Evolutionary conservation across 2,329 filamentous ascomycete genomes (phyloP).

Genomic region (Aspergillus awamori): DNA sequence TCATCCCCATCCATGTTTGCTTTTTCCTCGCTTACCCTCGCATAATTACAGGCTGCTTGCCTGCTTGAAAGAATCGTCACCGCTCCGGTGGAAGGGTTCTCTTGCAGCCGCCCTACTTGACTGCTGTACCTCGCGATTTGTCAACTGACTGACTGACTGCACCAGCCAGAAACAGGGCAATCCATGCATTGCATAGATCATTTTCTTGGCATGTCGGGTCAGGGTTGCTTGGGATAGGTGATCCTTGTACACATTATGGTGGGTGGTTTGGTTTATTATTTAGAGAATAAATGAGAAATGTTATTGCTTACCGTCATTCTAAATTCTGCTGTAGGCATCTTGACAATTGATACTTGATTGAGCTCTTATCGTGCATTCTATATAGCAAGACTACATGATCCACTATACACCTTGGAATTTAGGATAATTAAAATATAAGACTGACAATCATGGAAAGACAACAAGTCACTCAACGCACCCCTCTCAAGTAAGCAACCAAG

Average conservation of each 20-base stretch:
- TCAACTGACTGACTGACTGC: not conserved
- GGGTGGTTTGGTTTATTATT: too few species aligned
- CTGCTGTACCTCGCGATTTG: not conserved
- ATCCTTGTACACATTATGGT: not conserved
- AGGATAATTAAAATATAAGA: too few species aligned
- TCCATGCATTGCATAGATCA: not conserved
- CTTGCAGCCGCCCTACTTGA: not conserved
- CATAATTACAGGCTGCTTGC: not conserved
- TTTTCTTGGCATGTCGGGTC: not conserved
- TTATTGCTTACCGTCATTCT: too few species aligned
- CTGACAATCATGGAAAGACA: too few species aligned
- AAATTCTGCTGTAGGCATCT: too few species aligned
- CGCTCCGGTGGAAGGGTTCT: not conserved
- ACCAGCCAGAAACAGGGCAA: not conserved
- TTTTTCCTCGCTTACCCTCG: not conserved
- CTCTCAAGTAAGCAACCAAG: too few species aligned
- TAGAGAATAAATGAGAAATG: too few species aligned
- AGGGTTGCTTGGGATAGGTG: not conserved
- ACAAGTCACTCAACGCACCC: too few species aligned
- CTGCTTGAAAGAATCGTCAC: not conserved
- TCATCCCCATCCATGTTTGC: not conserved
- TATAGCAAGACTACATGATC: too few species aligned
- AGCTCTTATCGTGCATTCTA: too few species aligned
- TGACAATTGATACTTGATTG: too few species aligned
- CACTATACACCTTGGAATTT: too few species aligned